Evolutionary conservation across 768 basidiomycete species (phyloP), one percentile per base, ranked within the genome.

Genomic region (Collybia nuda): DNA sequence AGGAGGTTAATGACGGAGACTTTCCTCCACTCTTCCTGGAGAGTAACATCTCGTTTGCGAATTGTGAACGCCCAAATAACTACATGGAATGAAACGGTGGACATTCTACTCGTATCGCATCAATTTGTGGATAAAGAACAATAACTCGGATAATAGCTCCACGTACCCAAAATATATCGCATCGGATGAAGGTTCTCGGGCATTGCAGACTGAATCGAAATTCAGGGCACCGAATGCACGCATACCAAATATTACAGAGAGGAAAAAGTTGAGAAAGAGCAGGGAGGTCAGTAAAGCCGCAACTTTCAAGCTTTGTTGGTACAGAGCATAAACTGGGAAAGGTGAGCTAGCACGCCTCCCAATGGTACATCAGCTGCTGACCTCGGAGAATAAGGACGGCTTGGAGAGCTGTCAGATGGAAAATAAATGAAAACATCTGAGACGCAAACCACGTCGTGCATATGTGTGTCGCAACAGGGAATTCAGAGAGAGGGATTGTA

Each of bases 241-340:
- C 14, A 23, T 24, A 23, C 22, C n/a, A 22, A 22, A 42, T 12
- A 42, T 24, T 4, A 9, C 1, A 7, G 41, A 26, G 5, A 42
- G 22, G 41, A 42, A 1, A 22, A 15, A 24, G 26, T 6, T 23
- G 15, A n/a, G 12, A 15, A 18, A 12, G 15, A 42, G 41, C 21
- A 42, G 41, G 6, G 7, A 42, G 17, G 35, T 7, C 6, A 57
- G 39, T 6, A 57, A 37, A 8, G 35, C 21, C 5, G 43, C 47
- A 2, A 54, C 44, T 40, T 26, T 51, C 17, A 45, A 37, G 32
- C 29, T 49, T 24, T 48, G 21, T 8, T 52, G 39, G 39, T 57
- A 57, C 6, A 57, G 32, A 2, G 50, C 56, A 32, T 49, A 54
- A 11, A 57, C 56, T 57, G 40, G 35, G 11, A 11, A 14, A 37